Evolutionary conservation across 148 eudicot genomes (phyloP), one percentile per base, ranked within the genome.

Genomic region (Beta vulgaris): DNA sequence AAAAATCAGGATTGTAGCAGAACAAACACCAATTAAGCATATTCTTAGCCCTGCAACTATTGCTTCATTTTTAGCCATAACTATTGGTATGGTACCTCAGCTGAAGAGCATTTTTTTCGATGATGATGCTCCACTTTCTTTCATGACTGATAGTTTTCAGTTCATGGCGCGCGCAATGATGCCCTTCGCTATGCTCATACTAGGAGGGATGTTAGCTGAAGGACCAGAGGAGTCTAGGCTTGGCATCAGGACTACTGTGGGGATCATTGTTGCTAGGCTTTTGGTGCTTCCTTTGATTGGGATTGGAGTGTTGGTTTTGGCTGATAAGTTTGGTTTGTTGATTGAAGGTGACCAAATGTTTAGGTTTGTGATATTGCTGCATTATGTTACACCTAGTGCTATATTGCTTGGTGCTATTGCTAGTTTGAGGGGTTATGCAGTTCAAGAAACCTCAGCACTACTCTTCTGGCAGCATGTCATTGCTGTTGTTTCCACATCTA

Each of bases 401-500:
- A 91, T 94, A 39, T 84, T 94, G 69, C 85, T 94, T 31, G 98
- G 98, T 51, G 98, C 97, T 39, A 88, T 94, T 77, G 98, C 98
- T 35, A 94, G 97, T 62, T 83, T 94, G 62, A 90, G 98, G 76
- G 93, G 98, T 1, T 94, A 91, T 82, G 97, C 93, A 26, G 96
- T 91, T 34, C 80, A 87, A 9, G 98, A 91, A 73, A 92, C 98
- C 35, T 94, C 97, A 53, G 89, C 98, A 1, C 81, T 94, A 37
- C 78, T 94, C 7, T 94, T 94, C 77, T 90, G 98, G 98, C 97
- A 94, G 42, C 98, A 94, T 77, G 67, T 94, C 0, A 60, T 85
- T 69, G 93, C 91, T 14, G 79, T 91, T 51, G 64, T 90, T 18
- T 91, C 93, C 0, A 73, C 88, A 71, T 85, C 97, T 7, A 32